Evolutionary conservation across 257 asterid species (phyloP).

Genomic region (Solanum virginianum): DNA sequence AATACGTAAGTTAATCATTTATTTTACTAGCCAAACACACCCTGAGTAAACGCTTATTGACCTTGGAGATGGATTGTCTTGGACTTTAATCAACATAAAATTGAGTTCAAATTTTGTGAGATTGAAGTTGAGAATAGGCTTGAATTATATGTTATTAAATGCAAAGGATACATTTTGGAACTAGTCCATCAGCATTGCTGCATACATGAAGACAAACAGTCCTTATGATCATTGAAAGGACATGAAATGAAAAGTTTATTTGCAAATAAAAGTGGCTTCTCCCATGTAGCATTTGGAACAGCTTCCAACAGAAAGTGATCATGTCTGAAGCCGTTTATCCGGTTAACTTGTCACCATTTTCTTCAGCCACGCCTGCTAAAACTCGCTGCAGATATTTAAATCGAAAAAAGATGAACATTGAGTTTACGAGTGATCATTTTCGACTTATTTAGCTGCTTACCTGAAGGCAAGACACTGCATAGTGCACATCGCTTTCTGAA

Average conservation of each 20-base stretch:
- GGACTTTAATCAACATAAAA: not conserved
- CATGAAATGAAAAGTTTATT: not conserved
- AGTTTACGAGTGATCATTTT: not conserved
- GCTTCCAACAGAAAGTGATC: not conserved
- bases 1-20: too few species aligned
- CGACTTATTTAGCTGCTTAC: slow-evolving; percentile 14
- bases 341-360: slow-evolving; percentile 24
- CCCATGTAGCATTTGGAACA: not conserved
- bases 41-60: not conserved
- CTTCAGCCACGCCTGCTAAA: slow-evolving; percentile 25
- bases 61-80: not conserved
- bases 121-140: not conserved
- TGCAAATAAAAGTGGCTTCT: not conserved
- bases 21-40: too few species aligned
- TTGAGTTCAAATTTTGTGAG: not conserved
- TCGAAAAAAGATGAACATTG: not conserved
- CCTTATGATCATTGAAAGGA: not conserved
- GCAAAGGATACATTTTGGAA: not conserved
- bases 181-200: not conserved
- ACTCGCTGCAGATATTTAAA: slow-evolving; percentile 38
- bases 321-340: not conserved
- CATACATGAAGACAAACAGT: not conserved
- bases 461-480: slow-evolving; percentile 68
- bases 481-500: slow-evolving; percentile 69
- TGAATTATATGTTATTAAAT: not conserved